These are phyloP conservation scores for Dalbergia cultrata DNA, from an alignment of 306 rosid genomes.

Conservation along the genomic window DNA sequence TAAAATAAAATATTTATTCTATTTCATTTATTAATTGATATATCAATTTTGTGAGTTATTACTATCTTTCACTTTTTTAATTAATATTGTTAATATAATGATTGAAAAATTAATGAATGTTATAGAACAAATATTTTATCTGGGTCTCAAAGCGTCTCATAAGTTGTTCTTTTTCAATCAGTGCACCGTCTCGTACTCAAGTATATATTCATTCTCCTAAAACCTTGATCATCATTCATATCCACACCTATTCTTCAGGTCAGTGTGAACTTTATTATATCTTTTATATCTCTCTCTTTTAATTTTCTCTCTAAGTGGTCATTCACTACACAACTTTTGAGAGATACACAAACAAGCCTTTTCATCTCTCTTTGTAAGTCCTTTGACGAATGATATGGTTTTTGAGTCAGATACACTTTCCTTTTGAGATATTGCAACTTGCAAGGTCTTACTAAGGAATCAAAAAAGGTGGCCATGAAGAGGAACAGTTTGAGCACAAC, in stretches of 20 bases:
- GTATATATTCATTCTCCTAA: conserved; percentile 3
- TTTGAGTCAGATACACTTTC: conserved; percentile 52
- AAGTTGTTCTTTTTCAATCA: neutral
- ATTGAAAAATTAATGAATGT: no score
- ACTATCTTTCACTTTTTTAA: no score
- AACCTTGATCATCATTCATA: conserved; percentile 35
- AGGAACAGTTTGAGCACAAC: conserved; percentile 47
- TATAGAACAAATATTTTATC: no score
- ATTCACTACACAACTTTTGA: conserved; percentile 42
- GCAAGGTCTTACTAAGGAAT: conserved; percentile 40
- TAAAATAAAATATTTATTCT: no score
- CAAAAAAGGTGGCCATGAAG: conserved; percentile 52
- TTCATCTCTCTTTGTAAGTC: conserved; percentile 12
- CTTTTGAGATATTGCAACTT: conserved; percentile 44
- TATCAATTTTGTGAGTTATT: no score
- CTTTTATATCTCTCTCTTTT: conserved; percentile 15
- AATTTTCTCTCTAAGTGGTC: conserved; percentile 2
- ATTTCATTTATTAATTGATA: no score
- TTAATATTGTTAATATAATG: no score
- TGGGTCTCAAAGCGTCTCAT: no score
- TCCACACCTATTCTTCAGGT: no score
- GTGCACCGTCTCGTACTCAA: conserved; percentile 28
- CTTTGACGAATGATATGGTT: conserved; percentile 31
- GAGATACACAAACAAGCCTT: neutral
- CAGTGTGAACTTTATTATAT: neutral